phyloP scores from a whole-genome alignment of 2,329 filamentous ascomycete species.

The Aspergillus sp. region DNA sequence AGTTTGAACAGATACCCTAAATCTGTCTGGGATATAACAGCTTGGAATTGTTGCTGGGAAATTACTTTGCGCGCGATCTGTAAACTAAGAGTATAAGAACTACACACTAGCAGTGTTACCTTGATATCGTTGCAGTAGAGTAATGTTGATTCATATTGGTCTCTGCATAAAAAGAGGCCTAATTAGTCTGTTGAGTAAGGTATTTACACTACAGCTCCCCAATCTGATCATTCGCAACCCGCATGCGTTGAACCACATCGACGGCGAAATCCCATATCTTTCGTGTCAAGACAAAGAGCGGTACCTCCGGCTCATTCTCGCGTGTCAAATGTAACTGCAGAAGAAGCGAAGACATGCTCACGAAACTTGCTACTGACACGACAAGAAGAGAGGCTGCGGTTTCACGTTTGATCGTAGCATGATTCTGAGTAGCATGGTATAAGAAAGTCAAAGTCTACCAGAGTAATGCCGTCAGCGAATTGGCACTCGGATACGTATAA shows the following conservation, averaged over 20 bases:
- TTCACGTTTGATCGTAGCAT: constrained; percentile 77
- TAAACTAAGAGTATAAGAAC: background rate
- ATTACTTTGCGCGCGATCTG: background rate
- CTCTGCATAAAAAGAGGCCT: background rate
- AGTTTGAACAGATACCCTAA: constrained; percentile 5
- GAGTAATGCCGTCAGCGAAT: background rate
- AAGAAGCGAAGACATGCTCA: constrained; percentile 70
- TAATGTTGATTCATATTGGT: background rate
- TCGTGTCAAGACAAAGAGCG: constrained; percentile 52
- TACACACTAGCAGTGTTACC: background rate
- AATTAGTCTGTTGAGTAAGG: background rate
- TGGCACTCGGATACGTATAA: background rate
- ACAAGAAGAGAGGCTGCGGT: constrained; percentile 75
- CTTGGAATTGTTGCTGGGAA: background rate
- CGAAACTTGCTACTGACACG: constrained; percentile 73
- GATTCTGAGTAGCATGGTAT: constrained; percentile 75
- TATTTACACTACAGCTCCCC: constrained; percentile 23
- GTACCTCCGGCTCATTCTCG: constrained; percentile 61
- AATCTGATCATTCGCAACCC: constrained; percentile 29
- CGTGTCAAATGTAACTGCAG: constrained; percentile 65
- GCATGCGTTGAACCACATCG: constrained; percentile 35
- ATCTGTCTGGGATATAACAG: background rate
- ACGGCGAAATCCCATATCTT: constrained; percentile 42
- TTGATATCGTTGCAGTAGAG: background rate
- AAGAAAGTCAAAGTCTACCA: constrained; percentile 68